Evolutionary conservation across 2,329 filamentous ascomycete species (phyloP).

Genomic region (Dactylellina parvicollis): DNA sequence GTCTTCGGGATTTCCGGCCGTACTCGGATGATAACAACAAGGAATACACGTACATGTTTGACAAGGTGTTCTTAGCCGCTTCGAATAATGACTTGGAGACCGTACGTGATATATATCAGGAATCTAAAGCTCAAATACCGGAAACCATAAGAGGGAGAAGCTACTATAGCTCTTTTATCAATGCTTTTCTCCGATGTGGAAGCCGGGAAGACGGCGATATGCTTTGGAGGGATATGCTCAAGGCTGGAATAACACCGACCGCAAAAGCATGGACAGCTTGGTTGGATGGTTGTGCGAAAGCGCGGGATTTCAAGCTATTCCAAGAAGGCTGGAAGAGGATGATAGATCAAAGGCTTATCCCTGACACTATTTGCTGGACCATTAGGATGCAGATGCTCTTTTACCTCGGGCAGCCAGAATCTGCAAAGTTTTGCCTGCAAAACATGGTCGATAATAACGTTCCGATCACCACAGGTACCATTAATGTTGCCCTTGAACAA

Average conservation of each 20-base stretch:
- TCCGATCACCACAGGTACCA: constrained; percentile 22
- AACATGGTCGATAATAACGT: constrained; percentile 36
- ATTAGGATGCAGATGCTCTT: constrained; percentile 51
- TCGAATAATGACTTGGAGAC: constrained; percentile 13
- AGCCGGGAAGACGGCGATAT: constrained; percentile 30
- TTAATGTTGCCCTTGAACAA: constrained; percentile 33
- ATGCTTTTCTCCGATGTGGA: constrained; percentile 37
- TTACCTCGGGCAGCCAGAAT: constrained; percentile 18
- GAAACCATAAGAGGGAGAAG: constrained; percentile 8
- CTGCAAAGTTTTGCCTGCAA: constrained; percentile 33
- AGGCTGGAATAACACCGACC: constrained; percentile 32
- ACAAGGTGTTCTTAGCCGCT: constrained; percentile 36
- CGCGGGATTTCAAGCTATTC: constrained; percentile 33
- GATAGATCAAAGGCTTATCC: constrained; percentile 7
- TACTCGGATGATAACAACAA: constrained; percentile 33
- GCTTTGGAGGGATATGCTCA: constrained; percentile 43
- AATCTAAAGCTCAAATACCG: constrained; percentile 17
- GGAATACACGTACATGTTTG: constrained; percentile 24
- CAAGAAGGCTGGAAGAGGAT: constrained; percentile 39
- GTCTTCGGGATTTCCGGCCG: constrained; percentile 33
- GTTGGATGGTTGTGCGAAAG: constrained; percentile 46
- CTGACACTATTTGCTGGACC: constrained; percentile 46
- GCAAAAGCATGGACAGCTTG: constrained; percentile 34
- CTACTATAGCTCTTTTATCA: constrained; percentile 43
- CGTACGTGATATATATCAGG: constrained; percentile 19